These are phyloP conservation scores for Neonectria neomacrospora DNA, from an alignment of 2,329 filamentous ascomycete genomes.

Conservation along the genomic window DNA sequence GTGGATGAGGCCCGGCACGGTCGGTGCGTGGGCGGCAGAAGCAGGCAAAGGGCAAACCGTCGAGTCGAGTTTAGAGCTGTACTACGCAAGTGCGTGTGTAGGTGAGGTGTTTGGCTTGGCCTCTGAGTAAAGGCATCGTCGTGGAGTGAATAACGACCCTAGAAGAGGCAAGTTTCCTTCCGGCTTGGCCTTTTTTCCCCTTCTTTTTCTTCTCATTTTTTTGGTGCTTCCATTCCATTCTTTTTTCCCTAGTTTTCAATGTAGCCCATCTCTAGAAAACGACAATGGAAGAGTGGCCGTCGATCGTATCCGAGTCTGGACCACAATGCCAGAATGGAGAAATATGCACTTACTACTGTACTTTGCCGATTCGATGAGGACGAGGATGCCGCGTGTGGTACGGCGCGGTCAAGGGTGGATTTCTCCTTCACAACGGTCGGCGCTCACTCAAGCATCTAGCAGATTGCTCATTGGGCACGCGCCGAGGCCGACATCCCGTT, in stretches of 20 bases:
- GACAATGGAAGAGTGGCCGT: constrained; percentile 10
- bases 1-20: constrained; percentile 5
- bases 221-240: not conserved
- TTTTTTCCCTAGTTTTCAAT: not conserved
- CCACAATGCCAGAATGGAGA: constrained; percentile 13
- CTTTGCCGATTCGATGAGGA: not conserved
- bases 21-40: constrained; percentile 9
- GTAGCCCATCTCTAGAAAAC: not conserved
- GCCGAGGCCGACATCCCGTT: constrained; percentile 19
- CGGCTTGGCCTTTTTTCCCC: too few relatives aligned
- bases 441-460: not conserved
- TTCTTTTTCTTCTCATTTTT: not conserved
- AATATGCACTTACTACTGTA: not conserved
- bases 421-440: not conserved
- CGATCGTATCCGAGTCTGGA: constrained; percentile 22
- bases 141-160: not conserved
- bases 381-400: not conserved
- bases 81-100: not conserved
- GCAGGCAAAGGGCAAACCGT: constrained; percentile 2
- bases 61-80: not conserved
- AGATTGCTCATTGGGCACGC: constrained; percentile 14
- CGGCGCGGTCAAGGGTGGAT: constrained; percentile 12
- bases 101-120: not conserved
- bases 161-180: not conserved
- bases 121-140: not conserved